These are phyloP conservation scores for Fomitopsis pinicola DNA, from an alignment of 1,284 basidiomycete genomes.

Conservation along the genomic window DNA sequence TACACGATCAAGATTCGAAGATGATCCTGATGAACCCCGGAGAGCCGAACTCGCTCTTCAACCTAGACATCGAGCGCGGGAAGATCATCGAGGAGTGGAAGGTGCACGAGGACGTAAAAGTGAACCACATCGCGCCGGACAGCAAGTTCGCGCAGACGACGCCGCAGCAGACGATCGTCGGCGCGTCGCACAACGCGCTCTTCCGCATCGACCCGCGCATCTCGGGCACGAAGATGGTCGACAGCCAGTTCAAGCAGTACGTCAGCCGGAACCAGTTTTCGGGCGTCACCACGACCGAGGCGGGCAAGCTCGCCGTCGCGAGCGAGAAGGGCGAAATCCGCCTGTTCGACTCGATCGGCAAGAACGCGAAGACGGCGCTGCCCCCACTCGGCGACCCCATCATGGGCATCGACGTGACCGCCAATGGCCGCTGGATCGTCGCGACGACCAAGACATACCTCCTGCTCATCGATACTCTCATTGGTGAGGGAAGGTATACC, in stretches of 20 bases:
- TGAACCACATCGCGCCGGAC: constrained; percentile 89
- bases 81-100: constrained; percentile 99
- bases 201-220: constrained; percentile 97
- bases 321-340: constrained; percentile 97
- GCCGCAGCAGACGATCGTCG: constrained; percentile 89
- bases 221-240: constrained; percentile 89
- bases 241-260: constrained; percentile 96
- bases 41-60: constrained; percentile 85
- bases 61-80: constrained; percentile 92
- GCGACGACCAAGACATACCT: constrained; percentile 96
- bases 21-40: constrained; percentile 91
- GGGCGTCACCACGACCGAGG: constrained; percentile 84
- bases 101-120: constrained; percentile 83
- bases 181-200: constrained; percentile 89
- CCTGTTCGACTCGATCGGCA: constrained; percentile 94
- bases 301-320: constrained; percentile 88
- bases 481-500: constrained; percentile 86
- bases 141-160: constrained; percentile 96
- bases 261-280: constrained; percentile 95
- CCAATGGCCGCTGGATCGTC: constrained; percentile 92
- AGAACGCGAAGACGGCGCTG: constrained; percentile 99
- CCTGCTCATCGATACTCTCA: constrained; percentile 92
- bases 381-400: constrained; percentile 96
- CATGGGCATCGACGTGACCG: constrained; percentile 90
- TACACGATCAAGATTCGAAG: constrained; percentile 95